These are phyloP conservation scores for Nicotiana undulata DNA, from an alignment of 257 asterid genomes.

Conservation along the genomic window DNA sequence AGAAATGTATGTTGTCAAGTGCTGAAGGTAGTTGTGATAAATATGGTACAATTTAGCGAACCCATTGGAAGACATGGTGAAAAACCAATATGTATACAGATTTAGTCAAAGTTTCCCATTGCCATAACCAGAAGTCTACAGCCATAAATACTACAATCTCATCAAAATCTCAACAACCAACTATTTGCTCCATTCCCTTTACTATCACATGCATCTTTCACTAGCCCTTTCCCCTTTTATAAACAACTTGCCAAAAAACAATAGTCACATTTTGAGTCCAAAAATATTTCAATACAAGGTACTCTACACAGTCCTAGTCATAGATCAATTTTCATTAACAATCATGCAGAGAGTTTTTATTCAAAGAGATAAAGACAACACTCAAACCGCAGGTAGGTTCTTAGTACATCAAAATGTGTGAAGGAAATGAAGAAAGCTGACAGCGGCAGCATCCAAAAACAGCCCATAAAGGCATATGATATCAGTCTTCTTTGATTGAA, in stretches of 20 bases:
- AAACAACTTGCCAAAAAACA: neutral
- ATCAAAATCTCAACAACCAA: neutral
- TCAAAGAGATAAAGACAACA: no score
- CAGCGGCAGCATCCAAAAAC: neutral
- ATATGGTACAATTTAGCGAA: neutral
- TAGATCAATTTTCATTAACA: neutral
- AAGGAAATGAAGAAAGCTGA: slow-evolving; percentile 2
- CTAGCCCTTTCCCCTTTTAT: no score
- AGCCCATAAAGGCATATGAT: neutral
- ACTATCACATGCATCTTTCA: neutral
- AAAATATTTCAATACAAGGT: neutral
- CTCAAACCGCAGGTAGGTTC: no score
- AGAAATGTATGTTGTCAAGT: neutral
- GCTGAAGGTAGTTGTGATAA: neutral
- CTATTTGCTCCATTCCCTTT: neutral
- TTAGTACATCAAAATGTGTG: neutral
- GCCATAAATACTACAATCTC: neutral
- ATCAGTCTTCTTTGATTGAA: neutral
- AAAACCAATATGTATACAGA: neutral
- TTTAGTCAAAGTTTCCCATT: neutral
- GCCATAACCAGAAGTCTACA: neutral
- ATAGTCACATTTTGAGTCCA: neutral
- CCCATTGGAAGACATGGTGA: neutral
- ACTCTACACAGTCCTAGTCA: neutral
- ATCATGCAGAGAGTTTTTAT: neutral